phyloP scores from a whole-genome alignment of 2,329 filamentous ascomycete genomes.

The Claviceps pazoutovae region DNA sequence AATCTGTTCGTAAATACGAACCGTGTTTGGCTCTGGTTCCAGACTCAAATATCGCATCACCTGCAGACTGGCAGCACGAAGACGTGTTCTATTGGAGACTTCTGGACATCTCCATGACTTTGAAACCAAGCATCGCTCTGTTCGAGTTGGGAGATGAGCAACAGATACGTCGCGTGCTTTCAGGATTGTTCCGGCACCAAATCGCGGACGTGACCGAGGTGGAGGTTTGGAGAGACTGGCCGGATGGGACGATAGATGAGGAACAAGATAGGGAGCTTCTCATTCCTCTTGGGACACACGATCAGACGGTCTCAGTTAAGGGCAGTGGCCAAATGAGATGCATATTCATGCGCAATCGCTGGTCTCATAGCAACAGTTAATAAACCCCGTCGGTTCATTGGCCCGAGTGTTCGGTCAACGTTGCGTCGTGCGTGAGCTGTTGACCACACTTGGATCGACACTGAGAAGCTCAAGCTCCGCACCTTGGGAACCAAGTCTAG shows the following conservation, averaged over 20 bases:
- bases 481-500: too few species aligned
- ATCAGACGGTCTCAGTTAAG: slow-evolving; percentile 21
- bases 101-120: slow-evolving; percentile 35
- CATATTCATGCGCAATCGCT: slow-evolving; percentile 17
- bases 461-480: too few species aligned
- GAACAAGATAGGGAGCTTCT: slow-evolving; percentile 15
- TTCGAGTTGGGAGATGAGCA: slow-evolving; percentile 58
- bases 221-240: slow-evolving; percentile 63
- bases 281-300: slow-evolving; percentile 6
- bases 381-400: neutral
- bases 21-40: slow-evolving; percentile 67
- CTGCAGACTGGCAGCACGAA: slow-evolving; percentile 22
- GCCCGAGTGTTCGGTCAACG: too few species aligned
- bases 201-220: slow-evolving; percentile 22
- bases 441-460: too few species aligned
- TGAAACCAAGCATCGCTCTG: slow-evolving; percentile 42
- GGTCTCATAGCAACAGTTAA: neutral
- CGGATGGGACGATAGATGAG: slow-evolving; percentile 25
- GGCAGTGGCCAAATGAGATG: slow-evolving; percentile 35
- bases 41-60: slow-evolving; percentile 13
- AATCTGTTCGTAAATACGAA: slow-evolving; percentile 72
- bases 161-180: slow-evolving; percentile 52
- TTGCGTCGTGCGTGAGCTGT: too few species aligned
- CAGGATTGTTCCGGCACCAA: slow-evolving; percentile 25
- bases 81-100: slow-evolving; percentile 56